Conservation (phyloP, 2,329 filamentous ascomycete genomes). For the Alternaria tenuissima region DNA sequence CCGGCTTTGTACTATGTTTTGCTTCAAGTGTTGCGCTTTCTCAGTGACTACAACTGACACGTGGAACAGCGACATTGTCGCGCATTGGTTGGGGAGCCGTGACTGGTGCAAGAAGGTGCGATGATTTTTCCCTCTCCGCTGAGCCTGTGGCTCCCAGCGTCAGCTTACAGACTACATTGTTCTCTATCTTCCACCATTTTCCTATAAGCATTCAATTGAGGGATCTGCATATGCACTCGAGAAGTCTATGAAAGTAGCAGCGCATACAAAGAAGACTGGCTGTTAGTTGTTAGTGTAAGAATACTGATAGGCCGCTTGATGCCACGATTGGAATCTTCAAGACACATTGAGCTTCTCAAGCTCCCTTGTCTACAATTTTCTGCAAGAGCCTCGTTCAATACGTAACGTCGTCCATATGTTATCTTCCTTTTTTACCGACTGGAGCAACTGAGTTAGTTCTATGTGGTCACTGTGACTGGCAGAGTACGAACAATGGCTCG, state of each 20-base stretch:
- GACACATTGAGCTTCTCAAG: not conserved
- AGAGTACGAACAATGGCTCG: no score
- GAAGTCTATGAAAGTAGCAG: not conserved
- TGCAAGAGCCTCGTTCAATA: no score
- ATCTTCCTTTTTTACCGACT: no score
- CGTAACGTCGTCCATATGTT: no score
- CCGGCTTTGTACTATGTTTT: slow-evolving; percentile 3
- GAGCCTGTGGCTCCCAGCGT: no score
- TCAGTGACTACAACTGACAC: not conserved
- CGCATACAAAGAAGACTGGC: not conserved
- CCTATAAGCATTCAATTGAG: not conserved
- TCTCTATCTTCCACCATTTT: no score
- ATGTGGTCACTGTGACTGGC: no score
- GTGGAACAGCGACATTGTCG: not conserved
- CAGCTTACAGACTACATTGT: no score
- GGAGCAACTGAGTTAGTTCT: no score
- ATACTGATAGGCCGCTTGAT: not conserved
- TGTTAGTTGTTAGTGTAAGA: not conserved
- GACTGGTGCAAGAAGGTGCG: not conserved
- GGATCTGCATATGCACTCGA: no score
- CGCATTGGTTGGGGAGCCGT: not conserved
- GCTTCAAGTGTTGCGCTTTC: not conserved
- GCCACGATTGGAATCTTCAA: not conserved
- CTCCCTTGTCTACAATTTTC: no score
- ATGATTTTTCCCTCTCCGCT: not conserved